Percentiles rank a stretch among this genome's conserved stretches.
Evolutionary conservation across 1,284 basidiomycete genomes (phyloP).

Genomic region (Phylloboletellus chloephorus): DNA sequence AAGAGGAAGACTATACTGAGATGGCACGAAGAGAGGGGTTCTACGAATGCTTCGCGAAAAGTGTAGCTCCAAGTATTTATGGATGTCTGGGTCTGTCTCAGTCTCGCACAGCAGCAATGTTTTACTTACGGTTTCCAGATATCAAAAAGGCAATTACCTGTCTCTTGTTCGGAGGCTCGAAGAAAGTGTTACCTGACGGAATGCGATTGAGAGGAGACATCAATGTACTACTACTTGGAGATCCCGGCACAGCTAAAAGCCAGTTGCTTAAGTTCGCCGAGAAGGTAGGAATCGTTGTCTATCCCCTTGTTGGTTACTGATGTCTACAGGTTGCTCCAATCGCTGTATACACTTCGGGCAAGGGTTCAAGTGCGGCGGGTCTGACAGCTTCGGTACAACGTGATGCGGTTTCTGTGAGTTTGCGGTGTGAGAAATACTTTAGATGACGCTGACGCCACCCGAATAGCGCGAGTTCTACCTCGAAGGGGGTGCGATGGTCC

Average conservation of each 20-base stretch:
- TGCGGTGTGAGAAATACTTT: not conserved
- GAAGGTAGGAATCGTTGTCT: constrained; percentile 53
- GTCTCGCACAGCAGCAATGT: not conserved
- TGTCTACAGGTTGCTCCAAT: constrained; percentile 80
- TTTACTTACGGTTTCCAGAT: constrained; percentile 47
- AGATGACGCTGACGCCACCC: constrained; percentile 4
- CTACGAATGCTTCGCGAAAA: constrained; percentile 91
- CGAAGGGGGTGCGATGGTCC: constrained; percentile 98
- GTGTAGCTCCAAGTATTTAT: constrained; percentile 96
- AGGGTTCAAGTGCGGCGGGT: constrained; percentile 97
- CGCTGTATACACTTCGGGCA: constrained; percentile 97
- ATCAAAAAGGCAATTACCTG: constrained; percentile 98
- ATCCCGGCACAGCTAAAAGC: constrained; percentile 97
- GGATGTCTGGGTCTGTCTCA: constrained; percentile 76
- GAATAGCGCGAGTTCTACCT: constrained; percentile 93
- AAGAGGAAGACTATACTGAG: constrained; percentile 93
- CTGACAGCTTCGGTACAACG: constrained; percentile 97
- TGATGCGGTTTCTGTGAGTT: constrained; percentile 79
- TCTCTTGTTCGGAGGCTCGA: constrained; percentile 95
- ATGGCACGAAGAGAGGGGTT: constrained; percentile 88
- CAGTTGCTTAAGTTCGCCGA: constrained; percentile 98
- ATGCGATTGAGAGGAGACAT: constrained; percentile 98
- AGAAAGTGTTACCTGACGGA: constrained; percentile 95
- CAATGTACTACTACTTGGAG: constrained; percentile 93
- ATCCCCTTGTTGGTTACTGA: not conserved